A percentile compares a stretch with the other conserved stretches of the same genome.
phyloP scores from a whole-genome alignment of 768 basidiomycete species.

The Leucocoprinus leucothites region DNA sequence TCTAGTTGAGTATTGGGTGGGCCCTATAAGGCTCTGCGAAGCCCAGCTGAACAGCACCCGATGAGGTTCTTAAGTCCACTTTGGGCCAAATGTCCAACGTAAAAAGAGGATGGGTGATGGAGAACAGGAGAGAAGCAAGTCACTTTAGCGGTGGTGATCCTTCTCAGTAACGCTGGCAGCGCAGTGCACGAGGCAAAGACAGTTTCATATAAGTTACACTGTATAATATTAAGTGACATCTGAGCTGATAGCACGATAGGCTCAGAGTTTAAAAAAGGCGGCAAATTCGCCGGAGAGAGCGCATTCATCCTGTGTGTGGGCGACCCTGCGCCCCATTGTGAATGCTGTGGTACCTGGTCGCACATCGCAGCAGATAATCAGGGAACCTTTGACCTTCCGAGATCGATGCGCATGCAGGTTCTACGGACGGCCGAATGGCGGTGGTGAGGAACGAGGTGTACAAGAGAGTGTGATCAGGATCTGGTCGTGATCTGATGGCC shows the following conservation, averaged over 20 bases:
- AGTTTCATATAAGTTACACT: not conserved
- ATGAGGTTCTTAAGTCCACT: conserved; percentile 15
- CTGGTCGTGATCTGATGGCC: conserved; percentile 7
- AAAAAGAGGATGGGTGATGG: conserved; percentile 4
- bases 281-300: not conserved
- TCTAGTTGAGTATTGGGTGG: conserved; percentile 16
- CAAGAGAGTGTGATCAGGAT: conserved; percentile 4
- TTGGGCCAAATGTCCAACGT: conserved; percentile 15
- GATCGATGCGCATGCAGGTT: conserved; percentile 6
- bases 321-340: not conserved
- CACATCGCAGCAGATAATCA: conserved; percentile 5
- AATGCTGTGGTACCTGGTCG: conserved; percentile 2
- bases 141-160: conserved; percentile 12
- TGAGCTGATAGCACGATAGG: no score
- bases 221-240: not conserved
- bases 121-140: conserved; percentile 15
- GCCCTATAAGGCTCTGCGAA: conserved; percentile 18
- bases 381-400: conserved; percentile 7
- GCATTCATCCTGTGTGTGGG: no score
- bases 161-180: not conserved
- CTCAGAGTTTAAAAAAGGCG: no score
- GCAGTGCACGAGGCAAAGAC: not conserved
- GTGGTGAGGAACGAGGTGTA: conserved; percentile 5
- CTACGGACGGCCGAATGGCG: conserved; percentile 10
- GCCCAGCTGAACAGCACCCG: conserved; percentile 18